Evolutionary conservation across 73 alveolate species (phyloP), one percentile per base, ranked within the genome.

Genomic region (Durusdinium trenchii): DNA sequence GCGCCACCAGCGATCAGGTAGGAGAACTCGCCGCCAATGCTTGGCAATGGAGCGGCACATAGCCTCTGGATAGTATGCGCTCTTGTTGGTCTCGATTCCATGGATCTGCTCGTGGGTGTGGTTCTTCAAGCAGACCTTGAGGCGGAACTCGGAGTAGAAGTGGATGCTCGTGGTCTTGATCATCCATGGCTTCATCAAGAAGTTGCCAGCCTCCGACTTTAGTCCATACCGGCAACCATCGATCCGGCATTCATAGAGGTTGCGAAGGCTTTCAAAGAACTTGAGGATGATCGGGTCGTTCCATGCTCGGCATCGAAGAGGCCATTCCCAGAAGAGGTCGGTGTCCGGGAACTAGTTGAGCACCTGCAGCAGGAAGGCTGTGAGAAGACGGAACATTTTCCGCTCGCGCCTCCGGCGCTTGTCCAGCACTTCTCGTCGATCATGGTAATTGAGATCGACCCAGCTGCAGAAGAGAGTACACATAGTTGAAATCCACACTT

Each of bases 291-390:
- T 7, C 32, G 91, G 91, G 6, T 81, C 91, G 9, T 47, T 45
- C 91, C 91, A 81, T 2, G 69, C 91, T 20, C 91, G 64, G 32
- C 69, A 28, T 3, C 91, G 91, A 18, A 1, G 64, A 16, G 91
- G 91, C 91, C 91, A 81, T 38, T 76, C 87, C 87, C 87, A 76
- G 38, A 14, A 12, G 57, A 76, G 38, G 40, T 76, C 87, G 36
- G 47, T 47, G 3, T 5, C 47, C 18, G 91, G 91, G 46, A 46
- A 46, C 46, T 3, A 1, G 69, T 2, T 6, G 45, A 26, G 18
- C 32, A 30, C 46, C 20, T 10, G 18, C 69, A 81, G 32, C 26
- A 81, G 47, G 48, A 47, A 81, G 38, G 20, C 40, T 14, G 12
- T 26, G 42, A 76, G 57, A 1, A 14, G 54, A 3, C 38, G 23